These are phyloP conservation scores for Phaeosphaeria sp. DNA, from an alignment of 2,329 filamentous ascomycete species.

Conservation along the genomic window DNA sequence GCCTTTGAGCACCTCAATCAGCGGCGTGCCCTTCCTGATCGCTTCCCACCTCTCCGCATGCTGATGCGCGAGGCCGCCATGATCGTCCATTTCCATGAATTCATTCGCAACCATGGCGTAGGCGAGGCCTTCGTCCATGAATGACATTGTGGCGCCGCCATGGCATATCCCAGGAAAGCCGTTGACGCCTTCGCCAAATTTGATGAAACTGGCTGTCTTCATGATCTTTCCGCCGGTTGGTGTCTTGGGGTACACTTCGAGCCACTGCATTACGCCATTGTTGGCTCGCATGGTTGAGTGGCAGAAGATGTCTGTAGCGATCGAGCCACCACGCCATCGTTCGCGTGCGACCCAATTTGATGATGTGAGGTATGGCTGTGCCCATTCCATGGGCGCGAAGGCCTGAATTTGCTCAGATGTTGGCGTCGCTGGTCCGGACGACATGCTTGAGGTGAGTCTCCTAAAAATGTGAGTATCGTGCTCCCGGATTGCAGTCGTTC, in stretches of 20 bases:
- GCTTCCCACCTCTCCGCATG: not conserved
- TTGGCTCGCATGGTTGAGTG: slow-evolving; percentile 21
- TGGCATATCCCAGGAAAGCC: slow-evolving; percentile 66
- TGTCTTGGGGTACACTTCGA: slow-evolving; percentile 30
- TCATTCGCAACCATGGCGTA: slow-evolving; percentile 26
- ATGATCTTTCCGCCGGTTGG: slow-evolving; percentile 15
- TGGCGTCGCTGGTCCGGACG: slow-evolving; percentile 11
- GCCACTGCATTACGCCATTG: slow-evolving; percentile 25
- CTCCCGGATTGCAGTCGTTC: not conserved
- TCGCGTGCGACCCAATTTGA: slow-evolving; percentile 22
- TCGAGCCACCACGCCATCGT: slow-evolving; percentile 20
- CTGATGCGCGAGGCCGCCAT: not conserved
- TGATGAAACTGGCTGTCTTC: slow-evolving; percentile 22
- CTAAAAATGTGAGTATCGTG: no score
- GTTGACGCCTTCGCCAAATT: slow-evolving; percentile 15
- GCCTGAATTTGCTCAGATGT: slow-evolving; percentile 18
- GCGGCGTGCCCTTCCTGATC: slow-evolving; percentile 9
- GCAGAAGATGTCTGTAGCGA: slow-evolving; percentile 17
- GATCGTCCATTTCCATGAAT: not conserved
- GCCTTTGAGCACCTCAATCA: slow-evolving; percentile 23
- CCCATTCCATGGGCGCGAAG: slow-evolving; percentile 32
- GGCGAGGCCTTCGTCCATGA: slow-evolving; percentile 66
- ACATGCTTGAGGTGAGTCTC: not conserved
- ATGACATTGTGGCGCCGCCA: slow-evolving; percentile 70
- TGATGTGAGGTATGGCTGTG: slow-evolving; percentile 24